Evolutionary conservation across 257 asterid genomes (phyloP).

Genomic region (Solanum piurae): DNA sequence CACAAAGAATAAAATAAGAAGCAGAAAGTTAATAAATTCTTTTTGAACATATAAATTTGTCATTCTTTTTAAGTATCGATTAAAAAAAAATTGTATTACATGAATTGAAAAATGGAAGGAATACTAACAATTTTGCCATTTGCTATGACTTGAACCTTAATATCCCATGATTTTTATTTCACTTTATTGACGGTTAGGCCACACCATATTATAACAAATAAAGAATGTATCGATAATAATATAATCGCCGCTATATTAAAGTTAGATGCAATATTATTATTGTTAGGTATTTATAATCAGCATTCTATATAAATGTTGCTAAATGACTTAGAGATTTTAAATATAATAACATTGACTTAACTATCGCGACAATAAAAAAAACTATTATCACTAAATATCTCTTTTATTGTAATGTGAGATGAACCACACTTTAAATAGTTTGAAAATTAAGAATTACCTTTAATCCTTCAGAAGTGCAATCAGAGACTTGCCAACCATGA

Average conservation of each 20-base stretch:
- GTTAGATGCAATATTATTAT: background rate
- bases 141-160: background rate
- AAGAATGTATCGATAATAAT: background rate
- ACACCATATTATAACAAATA: too few species aligned
- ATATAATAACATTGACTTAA: too few species aligned
- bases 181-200: background rate
- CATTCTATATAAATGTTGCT: background rate
- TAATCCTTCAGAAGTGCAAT: slow-evolving; percentile 48
- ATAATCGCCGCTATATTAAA: background rate
- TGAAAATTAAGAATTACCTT: slow-evolving; percentile 14
- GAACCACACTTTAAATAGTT: background rate
- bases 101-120: too few species aligned
- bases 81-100: too few species aligned
- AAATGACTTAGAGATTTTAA: too few species aligned
- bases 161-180: background rate
- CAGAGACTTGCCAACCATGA: slow-evolving; percentile 58
- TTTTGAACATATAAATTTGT: too few species aligned
- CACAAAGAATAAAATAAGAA: background rate
- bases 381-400: too few species aligned
- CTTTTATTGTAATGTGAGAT: background rate
- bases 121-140: background rate
- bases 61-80: background rate
- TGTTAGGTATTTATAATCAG: background rate
- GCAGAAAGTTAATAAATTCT: too few species aligned
- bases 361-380: rapidly evolving